These are phyloP conservation scores for Claviceps africana DNA, from an alignment of 2,329 filamentous ascomycete species.

Conservation along the genomic window DNA sequence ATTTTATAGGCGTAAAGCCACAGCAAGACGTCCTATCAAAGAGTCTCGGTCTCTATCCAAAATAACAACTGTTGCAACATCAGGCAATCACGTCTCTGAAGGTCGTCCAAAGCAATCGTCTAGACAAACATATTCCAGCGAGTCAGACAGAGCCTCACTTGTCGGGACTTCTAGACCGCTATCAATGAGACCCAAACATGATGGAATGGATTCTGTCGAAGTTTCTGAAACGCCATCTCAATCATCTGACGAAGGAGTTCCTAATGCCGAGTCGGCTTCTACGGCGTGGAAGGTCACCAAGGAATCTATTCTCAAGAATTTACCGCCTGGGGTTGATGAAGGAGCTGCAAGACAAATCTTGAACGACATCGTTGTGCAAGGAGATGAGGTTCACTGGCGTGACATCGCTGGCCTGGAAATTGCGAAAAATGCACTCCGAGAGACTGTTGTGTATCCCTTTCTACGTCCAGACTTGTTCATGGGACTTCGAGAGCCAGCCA, in stretches of 20 bases:
- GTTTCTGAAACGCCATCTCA: constrained; percentile 33
- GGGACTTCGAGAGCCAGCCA: constrained; percentile 82
- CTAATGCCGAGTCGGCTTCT: constrained; percentile 24
- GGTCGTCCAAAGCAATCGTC: constrained; percentile 10
- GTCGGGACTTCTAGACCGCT: constrained; percentile 12
- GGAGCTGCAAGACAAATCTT: constrained; percentile 78
- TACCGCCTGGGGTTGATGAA: constrained; percentile 72
- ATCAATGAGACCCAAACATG: constrained; percentile 18
- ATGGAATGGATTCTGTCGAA: constrained; percentile 25
- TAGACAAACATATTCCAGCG: constrained; percentile 6
- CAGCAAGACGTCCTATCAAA: constrained; percentile 6
- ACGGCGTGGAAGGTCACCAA: constrained; percentile 48
- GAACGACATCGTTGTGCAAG: constrained; percentile 88
- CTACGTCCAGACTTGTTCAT: constrained; percentile 90
- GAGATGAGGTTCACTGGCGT: constrained; percentile 87
- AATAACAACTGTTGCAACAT: background rate
- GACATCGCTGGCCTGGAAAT: constrained; percentile 84
- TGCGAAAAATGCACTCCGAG: constrained; percentile 83
- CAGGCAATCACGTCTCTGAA: constrained; percentile 9
- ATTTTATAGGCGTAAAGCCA: constrained; percentile 7
- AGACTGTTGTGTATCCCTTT: constrained; percentile 95
- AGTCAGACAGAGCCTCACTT: constrained; percentile 13
- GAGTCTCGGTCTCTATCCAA: constrained; percentile 1
- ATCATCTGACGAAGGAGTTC: constrained; percentile 29
- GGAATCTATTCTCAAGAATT: constrained; percentile 53